Percentiles rank a stretch among this genome's conserved stretches.
Evolutionary conservation across 176 grass and related monocot genomes (phyloP).

Genomic region (Oryza meyeriana): DNA sequence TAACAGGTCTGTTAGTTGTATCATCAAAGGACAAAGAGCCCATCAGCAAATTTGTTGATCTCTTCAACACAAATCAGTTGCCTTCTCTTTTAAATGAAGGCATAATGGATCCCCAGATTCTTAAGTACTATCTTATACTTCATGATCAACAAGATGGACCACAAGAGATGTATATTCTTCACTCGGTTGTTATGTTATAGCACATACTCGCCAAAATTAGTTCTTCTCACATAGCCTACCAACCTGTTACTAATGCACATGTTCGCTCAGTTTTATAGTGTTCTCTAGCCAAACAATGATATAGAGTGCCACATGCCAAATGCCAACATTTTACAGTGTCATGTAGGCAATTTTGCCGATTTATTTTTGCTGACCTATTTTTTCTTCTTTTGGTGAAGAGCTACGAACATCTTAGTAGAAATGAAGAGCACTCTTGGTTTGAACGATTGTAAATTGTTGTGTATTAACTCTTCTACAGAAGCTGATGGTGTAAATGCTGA

Average conservation of each 20-base stretch:
- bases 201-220: not conserved
- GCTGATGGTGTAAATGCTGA: conserved; percentile 46
- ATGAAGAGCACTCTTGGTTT: conserved; percentile 80
- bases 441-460: conserved; percentile 87
- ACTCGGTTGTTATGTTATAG: conserved; percentile 6
- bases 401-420: conserved; percentile 71
- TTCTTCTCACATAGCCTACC: conserved; percentile 7
- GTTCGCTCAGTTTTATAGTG: not conserved
- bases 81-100: conserved; percentile 92
- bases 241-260: not conserved
- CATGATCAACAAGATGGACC: conserved; percentile 95
- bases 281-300: not conserved
- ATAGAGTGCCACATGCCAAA: not conserved
- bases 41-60: conserved; percentile 82
- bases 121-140: conserved; percentile 92
- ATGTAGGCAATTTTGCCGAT: not conserved
- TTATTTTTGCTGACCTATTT: conserved; percentile 27
- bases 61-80: conserved; percentile 83
- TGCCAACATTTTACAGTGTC: not conserved
- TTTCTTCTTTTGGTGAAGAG: conserved; percentile 48
- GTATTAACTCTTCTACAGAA: conserved; percentile 79
- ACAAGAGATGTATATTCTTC: conserved; percentile 75
- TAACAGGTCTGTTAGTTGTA: conserved; percentile 83
- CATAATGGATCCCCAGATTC: conserved; percentile 94
- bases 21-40: conserved; percentile 95